These are phyloP conservation scores for Filobasidium floriforme DNA, from an alignment of 768 basidiomycete species.

Conservation along the genomic window DNA sequence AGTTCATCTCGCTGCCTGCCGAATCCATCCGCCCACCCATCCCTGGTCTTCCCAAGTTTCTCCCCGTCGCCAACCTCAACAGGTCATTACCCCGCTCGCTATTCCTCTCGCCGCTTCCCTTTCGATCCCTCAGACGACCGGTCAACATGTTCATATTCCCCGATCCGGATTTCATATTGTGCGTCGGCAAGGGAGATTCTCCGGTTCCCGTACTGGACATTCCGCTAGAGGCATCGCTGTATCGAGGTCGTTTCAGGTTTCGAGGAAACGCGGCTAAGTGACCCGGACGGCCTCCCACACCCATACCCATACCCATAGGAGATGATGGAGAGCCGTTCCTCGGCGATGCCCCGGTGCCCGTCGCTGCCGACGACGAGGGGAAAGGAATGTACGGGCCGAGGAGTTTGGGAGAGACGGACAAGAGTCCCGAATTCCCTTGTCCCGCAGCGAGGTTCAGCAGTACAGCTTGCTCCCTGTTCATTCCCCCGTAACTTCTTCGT, in stretches of 20 bases:
- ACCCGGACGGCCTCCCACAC: neutral
- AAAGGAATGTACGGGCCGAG: neutral
- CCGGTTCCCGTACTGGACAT: neutral
- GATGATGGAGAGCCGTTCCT: neutral
- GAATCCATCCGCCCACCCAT: neutral
- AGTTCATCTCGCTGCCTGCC: neutral
- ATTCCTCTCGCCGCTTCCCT: neutral
- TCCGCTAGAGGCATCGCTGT: neutral
- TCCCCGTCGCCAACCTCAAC: neutral
- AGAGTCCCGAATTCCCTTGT: slow-evolving; percentile 21
- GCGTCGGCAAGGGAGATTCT: neutral
- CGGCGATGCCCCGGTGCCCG: neutral
- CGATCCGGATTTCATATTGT: neutral
- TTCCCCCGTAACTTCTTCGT: neutral
- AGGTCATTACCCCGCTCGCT: neutral
- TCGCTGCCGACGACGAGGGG: neutral
- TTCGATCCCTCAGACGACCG: neutral
- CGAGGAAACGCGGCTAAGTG: neutral
- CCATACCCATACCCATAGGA: too few relatives aligned
- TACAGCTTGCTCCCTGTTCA: slow-evolving; percentile 11
- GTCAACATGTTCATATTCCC: neutral
- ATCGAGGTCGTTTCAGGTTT: neutral
- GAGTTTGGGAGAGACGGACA: slow-evolving; percentile 6
- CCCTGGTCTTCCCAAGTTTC: slow-evolving; percentile 2
- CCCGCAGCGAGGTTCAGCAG: slow-evolving; percentile 11